phyloP scores from a whole-genome alignment of 2,329 filamentous ascomycete species.

The Elsinoe australis region DNA sequence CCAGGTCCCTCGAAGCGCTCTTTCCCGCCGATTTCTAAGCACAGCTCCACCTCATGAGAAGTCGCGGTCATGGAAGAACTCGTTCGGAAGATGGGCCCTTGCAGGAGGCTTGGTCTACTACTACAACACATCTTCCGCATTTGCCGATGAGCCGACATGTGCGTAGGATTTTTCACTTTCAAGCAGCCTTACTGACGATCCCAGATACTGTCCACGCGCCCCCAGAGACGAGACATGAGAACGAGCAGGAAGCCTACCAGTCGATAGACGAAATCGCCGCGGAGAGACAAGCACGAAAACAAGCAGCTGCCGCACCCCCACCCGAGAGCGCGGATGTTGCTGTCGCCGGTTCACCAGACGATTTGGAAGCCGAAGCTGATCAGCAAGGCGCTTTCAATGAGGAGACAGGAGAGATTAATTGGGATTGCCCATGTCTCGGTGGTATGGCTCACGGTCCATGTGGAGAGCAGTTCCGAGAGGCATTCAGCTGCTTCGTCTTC shows the following conservation, averaged over 20 bases:
- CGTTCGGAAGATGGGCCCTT: conserved; percentile 63
- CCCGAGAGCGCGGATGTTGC: conserved; percentile 26
- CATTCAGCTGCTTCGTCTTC: conserved; percentile 98
- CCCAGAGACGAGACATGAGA: conserved; percentile 35
- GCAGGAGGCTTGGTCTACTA: conserved; percentile 77
- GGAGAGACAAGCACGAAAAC: conserved; percentile 33
- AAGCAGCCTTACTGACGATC: conserved; percentile 16
- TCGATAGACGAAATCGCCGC: conserved; percentile 40
- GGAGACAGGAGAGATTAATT: conserved; percentile 99
- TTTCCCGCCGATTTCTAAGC: conserved; percentile 47
- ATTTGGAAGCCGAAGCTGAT: conserved; percentile 69
- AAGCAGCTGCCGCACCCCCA: conserved; percentile 27
- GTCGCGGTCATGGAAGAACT: conserved; percentile 74
- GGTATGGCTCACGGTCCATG: conserved; percentile 98
- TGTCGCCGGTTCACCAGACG: conserved; percentile 39
- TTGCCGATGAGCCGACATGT: conserved; percentile 76
- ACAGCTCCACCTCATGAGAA: conserved; percentile 54
- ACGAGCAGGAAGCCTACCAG: conserved; percentile 35
- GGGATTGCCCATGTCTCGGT: conserved; percentile 95
- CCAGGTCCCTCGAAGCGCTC: conserved; percentile 35
- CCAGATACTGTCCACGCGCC: conserved; percentile 29
- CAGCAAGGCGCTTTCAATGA: conserved; percentile 94
- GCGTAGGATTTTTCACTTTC: conserved; percentile 32
- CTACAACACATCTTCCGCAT: conserved; percentile 83
- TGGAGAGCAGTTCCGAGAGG: conserved; percentile 87